Evolutionary conservation across 768 basidiomycete genomes (phyloP).

Genomic region (Tylopilus felleus): DNA sequence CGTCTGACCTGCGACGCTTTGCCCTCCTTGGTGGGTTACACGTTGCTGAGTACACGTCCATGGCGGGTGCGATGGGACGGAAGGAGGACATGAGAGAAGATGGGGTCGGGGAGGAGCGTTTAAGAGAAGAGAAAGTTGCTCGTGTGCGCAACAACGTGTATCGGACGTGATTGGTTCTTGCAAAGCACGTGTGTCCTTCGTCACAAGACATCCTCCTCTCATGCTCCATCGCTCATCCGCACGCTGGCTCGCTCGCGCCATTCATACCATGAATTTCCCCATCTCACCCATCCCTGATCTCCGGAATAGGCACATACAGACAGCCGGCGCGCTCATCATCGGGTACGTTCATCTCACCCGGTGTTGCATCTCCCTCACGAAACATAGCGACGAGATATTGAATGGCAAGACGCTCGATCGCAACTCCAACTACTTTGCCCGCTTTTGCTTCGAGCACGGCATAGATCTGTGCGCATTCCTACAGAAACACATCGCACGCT

Average conservation of each 20-base stretch:
- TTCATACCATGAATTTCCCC: not conserved
- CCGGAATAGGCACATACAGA: not conserved
- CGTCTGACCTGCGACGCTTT: conserved; percentile 37
- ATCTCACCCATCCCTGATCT: too few species aligned
- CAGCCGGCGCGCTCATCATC: conserved; percentile 51
- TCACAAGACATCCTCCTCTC: not conserved
- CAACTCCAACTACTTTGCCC: conserved; percentile 84
- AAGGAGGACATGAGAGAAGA: conserved; percentile 15
- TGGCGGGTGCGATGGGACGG: conserved; percentile 28
- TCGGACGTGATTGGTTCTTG: conserved; percentile 15
- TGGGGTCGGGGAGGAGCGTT: not conserved
- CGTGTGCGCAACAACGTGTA: conserved; percentile 26
- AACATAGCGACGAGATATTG: conserved; percentile 77
- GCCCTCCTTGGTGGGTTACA: conserved; percentile 47
- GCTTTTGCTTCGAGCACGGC: conserved; percentile 85
- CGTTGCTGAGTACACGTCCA: conserved; percentile 34
- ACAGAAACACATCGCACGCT: not conserved
- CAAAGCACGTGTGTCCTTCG: not conserved
- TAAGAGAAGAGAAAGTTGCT: conserved; percentile 5
- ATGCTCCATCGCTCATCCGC: not conserved
- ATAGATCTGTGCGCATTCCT: conserved; percentile 58
- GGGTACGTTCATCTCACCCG: conserved; percentile 41
- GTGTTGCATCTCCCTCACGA: not conserved
- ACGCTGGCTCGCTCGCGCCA: not conserved
- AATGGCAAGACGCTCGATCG: conserved; percentile 87